Evolutionary conservation across 2,329 filamentous ascomycete genomes (phyloP).

Genomic region (Ophiobolus disseminans): DNA sequence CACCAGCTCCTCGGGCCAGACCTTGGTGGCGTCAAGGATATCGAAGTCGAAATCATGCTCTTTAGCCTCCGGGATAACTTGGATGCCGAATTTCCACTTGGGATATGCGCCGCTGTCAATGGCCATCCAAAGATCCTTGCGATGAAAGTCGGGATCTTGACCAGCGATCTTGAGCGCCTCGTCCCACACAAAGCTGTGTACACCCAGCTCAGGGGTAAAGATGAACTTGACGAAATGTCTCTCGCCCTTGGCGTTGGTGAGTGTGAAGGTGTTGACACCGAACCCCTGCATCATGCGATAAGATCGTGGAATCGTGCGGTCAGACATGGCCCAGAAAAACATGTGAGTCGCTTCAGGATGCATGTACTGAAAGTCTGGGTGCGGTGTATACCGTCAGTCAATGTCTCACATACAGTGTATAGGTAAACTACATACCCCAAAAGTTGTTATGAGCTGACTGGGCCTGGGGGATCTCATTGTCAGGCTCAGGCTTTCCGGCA

Average conservation of each 20-base stretch:
- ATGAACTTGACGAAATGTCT: constrained; percentile 80
- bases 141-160: constrained; percentile 78
- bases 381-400: too few relatives aligned
- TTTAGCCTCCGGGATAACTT: constrained; percentile 73
- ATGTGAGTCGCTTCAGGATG: constrained; percentile 78
- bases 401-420: too few relatives aligned
- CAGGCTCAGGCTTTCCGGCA: constrained; percentile 71
- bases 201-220: constrained; percentile 75
- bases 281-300: constrained; percentile 89
- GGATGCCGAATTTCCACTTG: constrained; percentile 84
- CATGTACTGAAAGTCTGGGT: constrained; percentile 72
- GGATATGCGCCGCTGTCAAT: constrained; percentile 75
- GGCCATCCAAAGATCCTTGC: constrained; percentile 76
- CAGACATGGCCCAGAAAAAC: constrained; percentile 81
- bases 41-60: constrained; percentile 85
- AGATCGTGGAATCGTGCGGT: constrained; percentile 74
- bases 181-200: constrained; percentile 80
- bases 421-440: too few relatives aligned
- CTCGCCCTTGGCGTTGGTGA: constrained; percentile 72
- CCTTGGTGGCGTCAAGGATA: constrained; percentile 82
- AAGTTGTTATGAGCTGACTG: constrained; percentile 77
- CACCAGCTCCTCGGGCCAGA: constrained; percentile 81
- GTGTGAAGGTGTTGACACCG: constrained; percentile 79
- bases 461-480: constrained; percentile 74
- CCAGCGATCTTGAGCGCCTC: constrained; percentile 73